Percentiles rank a stretch among this genome's conserved stretches.
Conservation (phyloP, 257 asterid species). For the Jacaranda mimosifolia region DNA sequence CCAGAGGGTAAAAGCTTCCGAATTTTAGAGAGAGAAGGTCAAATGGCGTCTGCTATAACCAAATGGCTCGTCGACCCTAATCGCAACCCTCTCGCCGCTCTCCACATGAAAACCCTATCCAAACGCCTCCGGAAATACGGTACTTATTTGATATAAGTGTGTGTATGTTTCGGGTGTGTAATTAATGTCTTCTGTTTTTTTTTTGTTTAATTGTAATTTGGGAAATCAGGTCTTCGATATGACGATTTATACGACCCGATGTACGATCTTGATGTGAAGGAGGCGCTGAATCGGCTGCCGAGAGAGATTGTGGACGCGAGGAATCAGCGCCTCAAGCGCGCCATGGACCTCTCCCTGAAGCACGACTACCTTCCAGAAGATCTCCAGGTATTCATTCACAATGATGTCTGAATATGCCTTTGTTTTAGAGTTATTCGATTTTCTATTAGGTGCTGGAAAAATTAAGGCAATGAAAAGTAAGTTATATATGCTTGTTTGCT, state of each 20-base stretch:
- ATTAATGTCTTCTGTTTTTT: background rate
- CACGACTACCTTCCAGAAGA: slow-evolving; percentile 81
- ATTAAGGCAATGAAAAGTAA: background rate
- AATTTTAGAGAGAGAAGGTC: background rate
- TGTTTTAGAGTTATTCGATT: slow-evolving; percentile 20
- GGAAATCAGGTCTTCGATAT: slow-evolving; percentile 71
- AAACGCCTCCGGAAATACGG: slow-evolving; percentile 73
- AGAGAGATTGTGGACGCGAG: slow-evolving; percentile 89
- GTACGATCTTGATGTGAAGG: slow-evolving; percentile 87
- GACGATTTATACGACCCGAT: slow-evolving; percentile 89
- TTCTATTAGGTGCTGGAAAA: background rate
- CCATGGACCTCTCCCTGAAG: slow-evolving; percentile 96
- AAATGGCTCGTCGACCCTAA: slow-evolving; percentile 80
- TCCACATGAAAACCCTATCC: slow-evolving; percentile 66
- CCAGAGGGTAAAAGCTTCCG: slow-evolving; percentile 31
- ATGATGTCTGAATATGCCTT: background rate
- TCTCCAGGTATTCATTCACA: slow-evolving; percentile 62
- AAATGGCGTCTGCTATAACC: slow-evolving; percentile 56
- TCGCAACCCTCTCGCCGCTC: slow-evolving; percentile 78
- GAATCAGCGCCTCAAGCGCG: slow-evolving; percentile 88
- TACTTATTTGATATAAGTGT: slow-evolving; percentile 23
- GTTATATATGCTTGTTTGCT: slow-evolving; percentile 12
- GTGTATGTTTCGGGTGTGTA: background rate
- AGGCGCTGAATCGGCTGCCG: slow-evolving; percentile 92
- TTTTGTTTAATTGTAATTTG: slow-evolving; percentile 7